These are phyloP conservation scores for Friedmanniomyces simplex DNA, from an alignment of 495 filamentous ascomycete genomes.

Conservation along the genomic window DNA sequence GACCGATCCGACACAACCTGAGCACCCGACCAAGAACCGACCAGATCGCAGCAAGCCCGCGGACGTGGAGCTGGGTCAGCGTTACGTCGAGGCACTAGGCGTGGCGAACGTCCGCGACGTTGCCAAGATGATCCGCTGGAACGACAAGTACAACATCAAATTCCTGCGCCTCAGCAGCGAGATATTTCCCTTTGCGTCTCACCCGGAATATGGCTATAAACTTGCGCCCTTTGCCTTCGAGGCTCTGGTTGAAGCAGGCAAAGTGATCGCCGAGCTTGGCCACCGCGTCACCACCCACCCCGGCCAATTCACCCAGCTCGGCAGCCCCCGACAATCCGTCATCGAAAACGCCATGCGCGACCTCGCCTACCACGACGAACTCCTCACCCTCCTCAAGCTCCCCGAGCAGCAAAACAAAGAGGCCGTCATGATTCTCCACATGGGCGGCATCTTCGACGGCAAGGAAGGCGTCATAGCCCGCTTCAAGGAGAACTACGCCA, in stretches of 20 bases:
- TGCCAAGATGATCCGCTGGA: conserved; percentile 80
- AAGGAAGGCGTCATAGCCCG: conserved; percentile 72
- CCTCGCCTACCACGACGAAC: conserved; percentile 80
- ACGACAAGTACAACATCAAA: conserved; percentile 84
- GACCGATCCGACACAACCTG: conserved; percentile 58
- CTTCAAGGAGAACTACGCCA: conserved; percentile 68
- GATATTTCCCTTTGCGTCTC: conserved; percentile 94
- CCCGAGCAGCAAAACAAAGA: conserved; percentile 74
- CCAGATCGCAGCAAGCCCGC: conserved; percentile 62
- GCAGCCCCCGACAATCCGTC: conserved; percentile 64
- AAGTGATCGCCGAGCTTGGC: conserved; percentile 65
- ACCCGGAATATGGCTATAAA: conserved; percentile 77
- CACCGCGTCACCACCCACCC: conserved; percentile 87
- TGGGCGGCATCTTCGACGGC: conserved; percentile 87
- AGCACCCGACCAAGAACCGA: conserved; percentile 71
- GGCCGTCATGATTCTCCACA: conserved; percentile 89
- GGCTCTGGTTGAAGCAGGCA: conserved; percentile 64
- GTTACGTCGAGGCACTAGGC: conserved; percentile 66
- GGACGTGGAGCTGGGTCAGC: conserved; percentile 49
- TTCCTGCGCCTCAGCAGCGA: conserved; percentile 88
- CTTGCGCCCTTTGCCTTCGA: conserved; percentile 77
- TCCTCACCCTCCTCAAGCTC: conserved; percentile 67
- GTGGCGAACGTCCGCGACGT: conserved; percentile 77
- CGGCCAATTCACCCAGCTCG: conserved; percentile 81
- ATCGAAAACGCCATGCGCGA: conserved; percentile 67